A percentile compares a stretch with the other conserved stretches of the same genome.
phyloP scores from a whole-genome alignment of 2,329 filamentous ascomycete genomes.

The Paraconiothyrium brasiliense region DNA sequence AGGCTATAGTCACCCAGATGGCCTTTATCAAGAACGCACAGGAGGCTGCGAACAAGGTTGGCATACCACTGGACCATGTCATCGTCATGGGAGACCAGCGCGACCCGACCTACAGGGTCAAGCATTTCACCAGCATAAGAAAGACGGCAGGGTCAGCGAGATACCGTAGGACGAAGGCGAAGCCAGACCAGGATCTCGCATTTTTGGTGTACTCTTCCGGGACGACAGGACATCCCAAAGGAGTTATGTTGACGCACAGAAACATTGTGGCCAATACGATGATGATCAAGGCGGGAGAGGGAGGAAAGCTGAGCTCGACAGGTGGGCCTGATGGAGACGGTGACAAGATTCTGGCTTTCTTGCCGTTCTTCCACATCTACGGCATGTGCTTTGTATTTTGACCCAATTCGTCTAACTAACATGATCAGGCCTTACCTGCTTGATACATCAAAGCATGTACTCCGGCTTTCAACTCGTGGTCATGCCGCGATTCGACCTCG shows the following conservation, averaged over 20 bases:
- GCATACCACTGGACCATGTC: constrained; percentile 76
- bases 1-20: constrained; percentile 77
- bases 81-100: constrained; percentile 76
- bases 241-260: constrained; percentile 83
- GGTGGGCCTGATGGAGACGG: constrained; percentile 69
- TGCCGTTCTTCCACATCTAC: constrained; percentile 94
- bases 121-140: constrained; percentile 77
- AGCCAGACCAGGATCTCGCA: constrained; percentile 76
- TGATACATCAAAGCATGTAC: constrained; percentile 74
- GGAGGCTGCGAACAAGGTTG: constrained; percentile 74
- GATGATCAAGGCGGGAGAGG: constrained; percentile 54
- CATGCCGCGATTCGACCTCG: constrained; percentile 83
- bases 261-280: constrained; percentile 80
- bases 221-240: constrained; percentile 91
- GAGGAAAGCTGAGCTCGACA: constrained; percentile 64
- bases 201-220: constrained; percentile 91
- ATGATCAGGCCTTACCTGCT: constrained; percentile 70
- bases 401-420: not conserved
- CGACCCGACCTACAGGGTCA: constrained; percentile 67
- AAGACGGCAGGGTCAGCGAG: constrained; percentile 69
- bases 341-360: constrained; percentile 78
- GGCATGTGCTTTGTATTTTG: constrained; percentile 58
- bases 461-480: constrained; percentile 73
- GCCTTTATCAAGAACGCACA: constrained; percentile 70
- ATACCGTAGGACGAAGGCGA: constrained; percentile 68